phyloP scores from a whole-genome alignment of 345 rosid genomes.

The Camelina laxa region DNA sequence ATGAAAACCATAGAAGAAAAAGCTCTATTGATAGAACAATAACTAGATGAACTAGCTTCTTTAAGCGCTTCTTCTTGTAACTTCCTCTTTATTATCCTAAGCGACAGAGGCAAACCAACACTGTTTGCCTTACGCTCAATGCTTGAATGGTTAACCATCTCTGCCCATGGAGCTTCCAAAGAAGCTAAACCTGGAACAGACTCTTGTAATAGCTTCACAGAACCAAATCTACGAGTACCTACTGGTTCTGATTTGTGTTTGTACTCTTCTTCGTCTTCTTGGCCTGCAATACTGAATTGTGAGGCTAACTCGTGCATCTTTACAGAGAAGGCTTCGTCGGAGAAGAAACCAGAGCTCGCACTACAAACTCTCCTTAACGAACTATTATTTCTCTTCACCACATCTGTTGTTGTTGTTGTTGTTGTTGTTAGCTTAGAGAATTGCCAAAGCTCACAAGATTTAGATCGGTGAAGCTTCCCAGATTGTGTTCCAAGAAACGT shows the following conservation, averaged over 20 bases:
- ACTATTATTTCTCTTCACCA: slow-evolving; percentile 8
- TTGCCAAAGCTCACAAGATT: slow-evolving; percentile 39
- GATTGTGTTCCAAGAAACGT: slow-evolving; percentile 39
- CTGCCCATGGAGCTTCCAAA: slow-evolving; percentile 43
- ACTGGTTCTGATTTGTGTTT: slow-evolving; percentile 20
- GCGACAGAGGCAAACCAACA: slow-evolving; percentile 61
- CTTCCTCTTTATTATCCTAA: slow-evolving; percentile 70
- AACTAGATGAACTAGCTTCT: slow-evolving; percentile 52
- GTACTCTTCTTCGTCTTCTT: slow-evolving; percentile 17
- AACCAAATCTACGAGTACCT: slow-evolving; percentile 23
- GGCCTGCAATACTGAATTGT: slow-evolving; percentile 28
- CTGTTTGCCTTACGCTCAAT: slow-evolving; percentile 63
- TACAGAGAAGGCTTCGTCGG: slow-evolving; percentile 41
- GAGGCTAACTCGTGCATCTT: slow-evolving; percentile 37
- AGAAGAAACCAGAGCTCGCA: slow-evolving; percentile 44
- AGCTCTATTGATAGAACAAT: slow-evolving; percentile 68
- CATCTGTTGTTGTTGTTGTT: not conserved
- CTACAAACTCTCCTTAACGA: slow-evolving; percentile 42
- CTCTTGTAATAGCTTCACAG: slow-evolving; percentile 24
- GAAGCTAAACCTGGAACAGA: slow-evolving; percentile 41
- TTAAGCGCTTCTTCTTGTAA: slow-evolving; percentile 53
- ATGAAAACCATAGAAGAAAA: slow-evolving; percentile 72
- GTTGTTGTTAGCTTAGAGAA: not conserved
- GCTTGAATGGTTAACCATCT: slow-evolving; percentile 40
- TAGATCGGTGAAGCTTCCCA: slow-evolving; percentile 38